A percentile compares a stretch with the other conserved stretches of the same genome.
Conservation (phyloP, 495 filamentous ascomycete genomes). For the Penicillium fimorum region DNA sequence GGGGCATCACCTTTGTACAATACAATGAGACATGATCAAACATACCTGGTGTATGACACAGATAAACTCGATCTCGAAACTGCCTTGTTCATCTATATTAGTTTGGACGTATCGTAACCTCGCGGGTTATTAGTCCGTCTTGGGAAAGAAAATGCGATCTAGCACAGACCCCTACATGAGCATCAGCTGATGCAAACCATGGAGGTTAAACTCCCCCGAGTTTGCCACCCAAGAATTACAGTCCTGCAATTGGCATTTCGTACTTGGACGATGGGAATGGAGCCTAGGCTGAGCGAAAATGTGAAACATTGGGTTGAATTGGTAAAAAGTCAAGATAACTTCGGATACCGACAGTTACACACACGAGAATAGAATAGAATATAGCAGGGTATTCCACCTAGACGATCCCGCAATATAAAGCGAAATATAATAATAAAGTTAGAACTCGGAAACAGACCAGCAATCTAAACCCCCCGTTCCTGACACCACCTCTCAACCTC, state of each 20-base stretch:
- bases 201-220: not conserved
- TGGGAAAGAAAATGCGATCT: not conserved
- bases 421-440: not conserved
- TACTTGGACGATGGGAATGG: not conserved
- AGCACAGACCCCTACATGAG: not conserved
- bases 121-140: not conserved
- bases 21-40: not conserved
- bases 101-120: not conserved
- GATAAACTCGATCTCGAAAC: not conserved
- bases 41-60: not conserved
- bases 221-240: not conserved
- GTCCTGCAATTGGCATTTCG: not conserved
- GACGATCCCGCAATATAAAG: not conserved
- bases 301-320: not conserved
- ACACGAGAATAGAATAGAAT: not conserved
- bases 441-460: not conserved
- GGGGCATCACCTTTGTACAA: not conserved
- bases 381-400: not conserved
- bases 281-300: not conserved
- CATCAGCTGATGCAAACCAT: not conserved
- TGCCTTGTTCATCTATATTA: not conserved
- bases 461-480: conserved; percentile 57
- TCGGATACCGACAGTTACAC: not conserved
- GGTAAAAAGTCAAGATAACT: not conserved
- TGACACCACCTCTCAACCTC: conserved; percentile 81